Percentiles rank a stretch among this genome's conserved stretches.
Conservation (phyloP, 352 stramenopile species). For the Phytophthora palmivora region DNA sequence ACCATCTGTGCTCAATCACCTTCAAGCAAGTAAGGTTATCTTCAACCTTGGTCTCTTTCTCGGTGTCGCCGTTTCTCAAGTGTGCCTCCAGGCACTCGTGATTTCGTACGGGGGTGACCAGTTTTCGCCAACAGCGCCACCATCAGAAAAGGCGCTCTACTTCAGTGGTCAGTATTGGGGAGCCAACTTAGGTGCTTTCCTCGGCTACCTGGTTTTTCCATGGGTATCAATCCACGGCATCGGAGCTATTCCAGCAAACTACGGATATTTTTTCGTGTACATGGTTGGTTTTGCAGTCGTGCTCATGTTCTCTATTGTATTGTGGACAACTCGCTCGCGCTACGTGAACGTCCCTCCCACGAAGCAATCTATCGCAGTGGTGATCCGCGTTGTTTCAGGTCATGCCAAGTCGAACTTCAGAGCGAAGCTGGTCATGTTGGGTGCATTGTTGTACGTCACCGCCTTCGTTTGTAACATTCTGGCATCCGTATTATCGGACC, state of each 20-base stretch:
- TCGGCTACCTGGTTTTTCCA: conserved; percentile 82
- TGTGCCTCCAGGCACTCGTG: conserved; percentile 61
- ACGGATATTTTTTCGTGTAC: conserved; percentile 59
- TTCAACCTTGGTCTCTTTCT: conserved; percentile 63
- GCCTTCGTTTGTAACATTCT: conserved; percentile 62
- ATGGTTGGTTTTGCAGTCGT: conserved; percentile 57
- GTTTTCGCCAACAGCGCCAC: conserved; percentile 49
- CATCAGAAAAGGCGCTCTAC: conserved; percentile 61
- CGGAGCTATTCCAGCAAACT: conserved; percentile 45
- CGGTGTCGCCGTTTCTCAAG: conserved; percentile 50
- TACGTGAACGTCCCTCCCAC: conserved; percentile 56
- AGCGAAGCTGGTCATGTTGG: conserved; percentile 40
- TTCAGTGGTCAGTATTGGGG: conserved; percentile 88
- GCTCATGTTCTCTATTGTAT: conserved; percentile 35
- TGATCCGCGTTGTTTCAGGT: conserved; percentile 48
- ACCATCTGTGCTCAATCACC: conserved; percentile 36
- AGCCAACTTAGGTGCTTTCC: conserved; percentile 78
- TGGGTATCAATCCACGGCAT: conserved; percentile 77
- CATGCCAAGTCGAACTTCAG: conserved; percentile 33
- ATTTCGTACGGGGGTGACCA: conserved; percentile 73
- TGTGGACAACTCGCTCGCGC: conserved; percentile 43
- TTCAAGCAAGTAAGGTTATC: conserved; percentile 39
- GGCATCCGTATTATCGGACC: conserved; percentile 48
- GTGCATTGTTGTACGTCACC: conserved; percentile 39
- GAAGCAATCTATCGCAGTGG: conserved; percentile 44